Evolutionary conservation across 2,329 filamentous ascomycete genomes (phyloP).

Genomic region (Aspergillus sp.): DNA sequence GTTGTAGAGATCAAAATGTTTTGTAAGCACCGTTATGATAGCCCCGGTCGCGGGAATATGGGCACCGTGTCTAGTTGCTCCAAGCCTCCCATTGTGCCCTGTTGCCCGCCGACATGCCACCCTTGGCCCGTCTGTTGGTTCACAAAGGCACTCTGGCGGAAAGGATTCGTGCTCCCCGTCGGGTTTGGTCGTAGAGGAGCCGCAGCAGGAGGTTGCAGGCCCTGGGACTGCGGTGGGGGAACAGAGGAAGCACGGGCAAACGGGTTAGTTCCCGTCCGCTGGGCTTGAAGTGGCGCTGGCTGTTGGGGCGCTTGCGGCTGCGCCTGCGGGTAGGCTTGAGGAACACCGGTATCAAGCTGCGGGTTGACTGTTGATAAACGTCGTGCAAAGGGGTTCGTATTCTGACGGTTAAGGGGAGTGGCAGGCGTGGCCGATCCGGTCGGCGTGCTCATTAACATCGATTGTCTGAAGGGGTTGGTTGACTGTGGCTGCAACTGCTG

Average conservation of each 20-base stretch:
- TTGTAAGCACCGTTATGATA: slow-evolving; percentile 23
- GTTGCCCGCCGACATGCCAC: slow-evolving; percentile 75
- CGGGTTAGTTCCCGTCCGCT: slow-evolving; percentile 71
- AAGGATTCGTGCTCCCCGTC: slow-evolving; percentile 91
- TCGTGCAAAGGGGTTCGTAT: slow-evolving; percentile 87
- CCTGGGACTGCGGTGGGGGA: slow-evolving; percentile 36
- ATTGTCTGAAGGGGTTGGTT: slow-evolving; percentile 93
- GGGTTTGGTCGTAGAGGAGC: slow-evolving; percentile 69
- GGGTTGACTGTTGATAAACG: slow-evolving; percentile 43
- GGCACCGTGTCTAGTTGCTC: slow-evolving; percentile 77
- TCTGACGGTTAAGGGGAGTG: slow-evolving; percentile 59
- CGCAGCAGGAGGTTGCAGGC: slow-evolving; percentile 38
- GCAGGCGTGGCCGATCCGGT: slow-evolving; percentile 55
- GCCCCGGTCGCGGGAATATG: slow-evolving; percentile 80
- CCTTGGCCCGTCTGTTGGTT: slow-evolving; percentile 85
- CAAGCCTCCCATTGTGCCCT: slow-evolving; percentile 73
- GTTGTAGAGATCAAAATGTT: neutral
- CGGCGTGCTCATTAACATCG: slow-evolving; percentile 65
- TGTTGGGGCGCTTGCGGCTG: slow-evolving; percentile 29
- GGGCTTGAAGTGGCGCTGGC: slow-evolving; percentile 46
- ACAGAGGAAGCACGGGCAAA: slow-evolving; percentile 62
- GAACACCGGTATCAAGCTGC: slow-evolving; percentile 28
- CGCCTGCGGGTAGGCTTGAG: slow-evolving; percentile 24
- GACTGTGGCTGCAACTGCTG: slow-evolving; percentile 51
- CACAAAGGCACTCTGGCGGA: slow-evolving; percentile 86